These are phyloP conservation scores for Aurantiochytrium sp. DNA, from an alignment of 108 stramenopile species.

Conservation along the genomic window DNA sequence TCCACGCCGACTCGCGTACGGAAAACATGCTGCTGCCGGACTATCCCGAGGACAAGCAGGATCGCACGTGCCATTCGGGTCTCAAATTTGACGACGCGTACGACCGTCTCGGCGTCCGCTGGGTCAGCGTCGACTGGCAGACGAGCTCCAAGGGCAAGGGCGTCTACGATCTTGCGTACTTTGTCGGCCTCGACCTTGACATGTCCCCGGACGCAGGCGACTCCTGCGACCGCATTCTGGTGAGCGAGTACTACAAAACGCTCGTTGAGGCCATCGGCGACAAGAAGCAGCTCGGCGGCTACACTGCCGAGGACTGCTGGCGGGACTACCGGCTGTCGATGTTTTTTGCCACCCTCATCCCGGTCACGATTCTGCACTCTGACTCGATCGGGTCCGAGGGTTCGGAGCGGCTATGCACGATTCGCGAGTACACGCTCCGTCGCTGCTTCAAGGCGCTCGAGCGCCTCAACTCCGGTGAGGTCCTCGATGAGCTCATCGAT, in stretches of 20 bases:
- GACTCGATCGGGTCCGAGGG: background rate
- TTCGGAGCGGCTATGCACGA: background rate
- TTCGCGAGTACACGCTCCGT: background rate
- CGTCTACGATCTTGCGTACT: background rate
- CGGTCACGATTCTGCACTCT: background rate
- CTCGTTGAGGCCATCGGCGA: background rate
- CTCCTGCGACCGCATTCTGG: background rate
- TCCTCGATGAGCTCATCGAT: background rate
- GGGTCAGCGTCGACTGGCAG: conserved; percentile 21
- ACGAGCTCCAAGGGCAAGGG: background rate
- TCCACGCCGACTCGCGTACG: background rate
- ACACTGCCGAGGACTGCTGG: background rate
- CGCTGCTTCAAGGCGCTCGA: background rate
- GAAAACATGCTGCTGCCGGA: background rate
- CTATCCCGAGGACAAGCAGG: background rate
- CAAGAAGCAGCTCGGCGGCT: background rate
- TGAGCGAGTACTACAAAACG: background rate
- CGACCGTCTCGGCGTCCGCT: background rate
- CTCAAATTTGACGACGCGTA: background rate
- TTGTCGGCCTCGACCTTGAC: background rate
- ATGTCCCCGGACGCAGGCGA: background rate
- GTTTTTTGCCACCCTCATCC: background rate
- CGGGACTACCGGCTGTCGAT: conserved; percentile 4
- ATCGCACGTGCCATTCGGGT: background rate
- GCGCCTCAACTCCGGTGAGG: background rate